These are phyloP conservation scores for Nothopassalora personata DNA, from an alignment of 2,329 filamentous ascomycete species.

Conservation along the genomic window DNA sequence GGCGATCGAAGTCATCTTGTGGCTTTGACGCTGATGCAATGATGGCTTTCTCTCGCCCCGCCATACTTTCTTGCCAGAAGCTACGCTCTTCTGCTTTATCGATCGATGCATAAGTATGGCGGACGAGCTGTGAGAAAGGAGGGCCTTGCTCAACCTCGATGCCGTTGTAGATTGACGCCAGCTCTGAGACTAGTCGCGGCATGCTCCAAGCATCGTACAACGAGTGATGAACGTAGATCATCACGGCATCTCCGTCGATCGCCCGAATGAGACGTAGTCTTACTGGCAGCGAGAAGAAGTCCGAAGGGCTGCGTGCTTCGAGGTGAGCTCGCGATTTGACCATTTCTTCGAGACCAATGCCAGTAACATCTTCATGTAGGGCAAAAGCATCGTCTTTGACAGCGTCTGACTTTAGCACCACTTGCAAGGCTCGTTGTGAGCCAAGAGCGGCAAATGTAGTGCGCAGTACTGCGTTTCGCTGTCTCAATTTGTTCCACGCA, in stretches of 20 bases:
- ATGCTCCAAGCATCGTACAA: slow-evolving; percentile 19
- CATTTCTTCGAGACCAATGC: slow-evolving; percentile 1
- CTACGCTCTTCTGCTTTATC: slow-evolving; percentile 1
- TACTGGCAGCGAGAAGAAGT: slow-evolving; percentile 10
- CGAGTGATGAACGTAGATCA: slow-evolving; percentile 14
- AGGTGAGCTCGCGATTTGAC: slow-evolving; percentile 4
- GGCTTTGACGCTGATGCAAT: neutral
- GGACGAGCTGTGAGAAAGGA: slow-evolving; percentile 7
- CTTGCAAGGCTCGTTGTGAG: slow-evolving; percentile 1
- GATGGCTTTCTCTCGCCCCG: slow-evolving; percentile 6
- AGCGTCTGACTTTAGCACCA: slow-evolving; percentile 4
- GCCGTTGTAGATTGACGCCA: slow-evolving; percentile 5
- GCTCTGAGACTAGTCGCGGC: slow-evolving; percentile 7
- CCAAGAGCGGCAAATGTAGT: slow-evolving; percentile 9
- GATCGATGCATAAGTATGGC: slow-evolving; percentile 2
- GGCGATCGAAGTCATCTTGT: slow-evolving; percentile 2
- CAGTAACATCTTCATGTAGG: neutral
- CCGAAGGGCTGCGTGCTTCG: slow-evolving; percentile 8
- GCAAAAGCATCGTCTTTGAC: slow-evolving; percentile 5
- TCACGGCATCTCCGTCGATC: slow-evolving; percentile 10
- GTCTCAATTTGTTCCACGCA: slow-evolving; percentile 9
- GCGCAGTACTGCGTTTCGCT: slow-evolving; percentile 11
- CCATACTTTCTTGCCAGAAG: slow-evolving; percentile 9
- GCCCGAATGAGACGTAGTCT: slow-evolving; percentile 8
- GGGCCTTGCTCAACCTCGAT: neutral